Base-by-base conservation (phyloP, 2,329 filamentous ascomycete genomes). In the Ilyonectria destructans region DNA sequence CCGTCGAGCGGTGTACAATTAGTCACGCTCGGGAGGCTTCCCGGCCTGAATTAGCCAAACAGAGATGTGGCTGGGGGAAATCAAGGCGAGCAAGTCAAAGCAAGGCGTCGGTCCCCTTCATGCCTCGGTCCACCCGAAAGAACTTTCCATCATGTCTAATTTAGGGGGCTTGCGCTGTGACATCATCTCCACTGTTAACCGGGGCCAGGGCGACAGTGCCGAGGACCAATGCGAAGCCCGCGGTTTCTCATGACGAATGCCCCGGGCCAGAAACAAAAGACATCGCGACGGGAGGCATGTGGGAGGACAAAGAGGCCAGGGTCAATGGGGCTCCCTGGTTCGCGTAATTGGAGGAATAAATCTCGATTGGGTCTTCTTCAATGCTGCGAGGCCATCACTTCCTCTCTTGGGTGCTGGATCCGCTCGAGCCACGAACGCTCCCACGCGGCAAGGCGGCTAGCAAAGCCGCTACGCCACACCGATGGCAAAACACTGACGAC, bases 201-300 rank as follows among this genome's bases (percentile, higher is more conserved):
- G 62, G 31, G 23, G 31, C 33, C 23, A 51, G 48, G 35, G 33
- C 21, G 37, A 6, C 40, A 54, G 9, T 54, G 31, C 51, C 51
- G 51, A 54, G 29, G 56, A 10, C 62, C 62, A 65, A 65, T 65
- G 23, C 40, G 12, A 51, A 56, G 43, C 21, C 33, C 37, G 13
- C 49, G 21, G 51, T 56, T 60, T 65, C 57, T 43, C 55, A 48
- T 65, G 62, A 65, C 62, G 55, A 59, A 35, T 35, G 55, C 40
- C 23, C 23, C 45, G 17, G 13, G 26, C 33, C 19, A 23, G 59
- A n/a, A 65, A 54, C 49, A 46, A 37, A 17, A 48, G 45, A 63
- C 45, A 45, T 51, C 56, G 48, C 37, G 15, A 15, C 13, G 19
- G 21, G 56, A 29, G 40, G 46, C 19, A 62, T 43, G 52, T 37